These are phyloP conservation scores for Diplocarpon mali DNA, from an alignment of 2,329 filamentous ascomycete species.

Conservation along the genomic window DNA sequence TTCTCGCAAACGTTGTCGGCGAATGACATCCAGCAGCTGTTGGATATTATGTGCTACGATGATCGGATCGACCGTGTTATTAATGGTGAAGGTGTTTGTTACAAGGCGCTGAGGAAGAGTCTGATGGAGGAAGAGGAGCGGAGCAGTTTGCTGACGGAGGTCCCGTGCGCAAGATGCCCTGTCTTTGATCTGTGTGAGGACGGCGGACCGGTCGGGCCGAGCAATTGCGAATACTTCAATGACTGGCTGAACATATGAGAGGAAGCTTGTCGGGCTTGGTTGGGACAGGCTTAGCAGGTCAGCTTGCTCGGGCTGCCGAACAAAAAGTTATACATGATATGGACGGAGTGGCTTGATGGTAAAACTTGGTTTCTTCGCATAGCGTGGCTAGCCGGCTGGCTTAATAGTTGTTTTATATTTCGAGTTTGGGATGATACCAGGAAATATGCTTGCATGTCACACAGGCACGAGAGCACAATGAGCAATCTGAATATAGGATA, in stretches of 20 bases:
- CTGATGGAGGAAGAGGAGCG: slow-evolving; percentile 31
- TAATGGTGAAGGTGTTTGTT: slow-evolving; percentile 25
- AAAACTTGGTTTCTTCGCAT: slow-evolving; percentile 18
- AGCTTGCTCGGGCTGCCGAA: background rate
- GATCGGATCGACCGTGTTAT: slow-evolving; percentile 61
- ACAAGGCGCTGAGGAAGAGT: slow-evolving; percentile 26
- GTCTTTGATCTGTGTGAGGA: slow-evolving; percentile 90
- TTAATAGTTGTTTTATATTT: slow-evolving; percentile 10
- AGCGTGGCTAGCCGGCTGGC: slow-evolving; percentile 16
- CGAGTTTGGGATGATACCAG: slow-evolving; percentile 27
- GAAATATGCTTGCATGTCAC: slow-evolving; percentile 4
- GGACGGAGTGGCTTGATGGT: background rate
- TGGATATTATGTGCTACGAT: slow-evolving; percentile 84
- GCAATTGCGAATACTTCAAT: slow-evolving; percentile 84
- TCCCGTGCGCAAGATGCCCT: slow-evolving; percentile 83
- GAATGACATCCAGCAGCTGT: slow-evolving; percentile 70
- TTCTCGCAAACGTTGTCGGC: slow-evolving; percentile 60
- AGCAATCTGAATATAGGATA: no score
- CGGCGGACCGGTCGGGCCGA: slow-evolving; percentile 79
- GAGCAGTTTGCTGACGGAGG: slow-evolving; percentile 55
- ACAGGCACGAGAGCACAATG: background rate
- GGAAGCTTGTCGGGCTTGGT: no score
- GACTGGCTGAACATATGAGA: slow-evolving; percentile 55
- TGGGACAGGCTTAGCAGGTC: no score
- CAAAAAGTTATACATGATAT: background rate